phyloP scores from a whole-genome alignment of 176 grass and related monocot species.

The Oryza longistaminata region DNA sequence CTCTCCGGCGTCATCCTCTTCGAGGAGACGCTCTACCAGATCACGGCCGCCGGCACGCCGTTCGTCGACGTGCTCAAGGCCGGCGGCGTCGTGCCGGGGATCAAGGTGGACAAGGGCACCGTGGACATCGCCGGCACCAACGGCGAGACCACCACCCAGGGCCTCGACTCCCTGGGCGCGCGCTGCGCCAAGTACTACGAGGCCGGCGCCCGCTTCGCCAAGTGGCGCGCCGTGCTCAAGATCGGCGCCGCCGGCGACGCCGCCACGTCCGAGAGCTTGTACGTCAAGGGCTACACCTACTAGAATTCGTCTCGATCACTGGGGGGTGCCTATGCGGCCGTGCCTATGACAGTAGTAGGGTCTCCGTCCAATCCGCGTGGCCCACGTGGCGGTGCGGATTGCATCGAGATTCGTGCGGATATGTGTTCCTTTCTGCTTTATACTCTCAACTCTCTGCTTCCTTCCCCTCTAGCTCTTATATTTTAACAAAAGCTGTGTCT shows the following conservation, averaged over 20 bases:
- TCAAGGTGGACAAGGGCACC: constrained; percentile 97
- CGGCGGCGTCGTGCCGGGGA: constrained; percentile 64
- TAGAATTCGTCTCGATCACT: background rate
- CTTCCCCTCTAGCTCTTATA: background rate
- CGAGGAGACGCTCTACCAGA: constrained; percentile 95
- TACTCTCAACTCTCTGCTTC: background rate
- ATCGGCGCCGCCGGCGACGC: constrained; percentile 55
- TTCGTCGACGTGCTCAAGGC: constrained; percentile 77
- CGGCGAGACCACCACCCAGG: constrained; percentile 85
- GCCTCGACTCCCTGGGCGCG: constrained; percentile 69
- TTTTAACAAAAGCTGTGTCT: constrained; percentile 12
- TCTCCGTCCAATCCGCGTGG: background rate
- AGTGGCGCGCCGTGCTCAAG: constrained; percentile 95
- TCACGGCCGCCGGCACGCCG: constrained; percentile 49
- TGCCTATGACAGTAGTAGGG: background rate
- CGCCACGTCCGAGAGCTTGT: constrained; percentile 82
- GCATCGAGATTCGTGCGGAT: constrained; percentile 24
- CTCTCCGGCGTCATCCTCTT: constrained; percentile 93
- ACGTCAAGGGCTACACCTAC: constrained; percentile 91
- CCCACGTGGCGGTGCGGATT: background rate
- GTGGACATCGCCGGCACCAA: constrained; percentile 77
- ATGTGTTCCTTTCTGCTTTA: constrained; percentile 7
- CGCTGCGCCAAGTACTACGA: constrained; percentile 78
- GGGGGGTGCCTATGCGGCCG: too few relatives aligned
- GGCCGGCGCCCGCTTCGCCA: constrained; percentile 88